These are phyloP conservation scores for Boletus patriciae DNA, from an alignment of 768 basidiomycete genomes.

Conservation along the genomic window DNA sequence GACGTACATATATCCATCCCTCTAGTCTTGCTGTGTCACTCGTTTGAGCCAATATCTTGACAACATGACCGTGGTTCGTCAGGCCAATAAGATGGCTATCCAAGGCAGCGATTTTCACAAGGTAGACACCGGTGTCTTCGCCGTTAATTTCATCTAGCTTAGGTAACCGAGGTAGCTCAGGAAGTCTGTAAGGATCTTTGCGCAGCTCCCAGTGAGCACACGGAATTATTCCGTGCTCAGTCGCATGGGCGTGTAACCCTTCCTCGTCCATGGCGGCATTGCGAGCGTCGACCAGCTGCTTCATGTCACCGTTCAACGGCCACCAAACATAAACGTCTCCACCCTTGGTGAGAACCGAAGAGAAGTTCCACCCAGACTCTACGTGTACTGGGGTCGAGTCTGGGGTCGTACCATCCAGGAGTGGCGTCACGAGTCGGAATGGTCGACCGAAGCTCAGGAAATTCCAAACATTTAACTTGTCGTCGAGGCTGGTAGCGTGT, in stretches of 20 bases:
- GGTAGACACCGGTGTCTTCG: conserved; percentile 38
- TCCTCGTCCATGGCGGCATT: conserved; percentile 48
- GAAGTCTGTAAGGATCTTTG: conserved; percentile 56
- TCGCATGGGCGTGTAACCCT: conserved; percentile 31
- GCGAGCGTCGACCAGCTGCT: conserved; percentile 36
- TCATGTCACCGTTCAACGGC: conserved; percentile 53
- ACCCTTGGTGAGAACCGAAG: conserved; percentile 67
- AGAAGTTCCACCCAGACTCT: conserved; percentile 81
- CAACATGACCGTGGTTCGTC: conserved; percentile 76
- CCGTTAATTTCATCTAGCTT: conserved; percentile 34
- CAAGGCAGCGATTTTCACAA: conserved; percentile 82
- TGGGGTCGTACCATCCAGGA: conserved; percentile 42
- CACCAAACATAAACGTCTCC: conserved; percentile 78
- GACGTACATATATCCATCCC: conserved; percentile 77
- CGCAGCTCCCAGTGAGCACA: conserved; percentile 62
- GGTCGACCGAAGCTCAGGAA: conserved; percentile 80
- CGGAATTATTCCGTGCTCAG: conserved; percentile 47
- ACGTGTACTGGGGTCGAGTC: conserved; percentile 58
- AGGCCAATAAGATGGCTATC: conserved; percentile 73
- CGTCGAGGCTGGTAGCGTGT: conserved; percentile 68
- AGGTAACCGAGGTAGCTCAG: conserved; percentile 61
- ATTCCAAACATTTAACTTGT: conserved; percentile 62
- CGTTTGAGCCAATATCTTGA: conserved; percentile 53
- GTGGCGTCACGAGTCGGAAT: conserved; percentile 50
- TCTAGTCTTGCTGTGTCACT: conserved; percentile 38